phyloP scores from a whole-genome alignment of 352 stramenopile species.

The Aphanomyces invadans region DNA sequence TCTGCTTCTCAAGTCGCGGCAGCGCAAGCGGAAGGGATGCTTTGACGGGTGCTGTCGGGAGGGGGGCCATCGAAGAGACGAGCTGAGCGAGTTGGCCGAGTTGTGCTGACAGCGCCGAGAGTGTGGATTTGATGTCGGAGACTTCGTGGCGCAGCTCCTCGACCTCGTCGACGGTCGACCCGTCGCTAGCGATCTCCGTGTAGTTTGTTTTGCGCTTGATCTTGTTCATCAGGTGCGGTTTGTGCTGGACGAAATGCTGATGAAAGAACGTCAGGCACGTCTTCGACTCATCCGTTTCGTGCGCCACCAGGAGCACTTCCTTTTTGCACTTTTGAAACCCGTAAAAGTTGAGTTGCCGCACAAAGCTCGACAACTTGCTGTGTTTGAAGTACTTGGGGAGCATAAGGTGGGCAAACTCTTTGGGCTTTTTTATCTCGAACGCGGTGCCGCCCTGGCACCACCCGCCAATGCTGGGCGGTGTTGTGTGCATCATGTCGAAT shows the following conservation, averaged over 20 bases:
- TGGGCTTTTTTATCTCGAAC: conserved; percentile 27
- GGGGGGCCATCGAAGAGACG: too few relatives aligned
- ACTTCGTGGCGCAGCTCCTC: conserved; percentile 7
- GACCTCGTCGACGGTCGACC: background rate
- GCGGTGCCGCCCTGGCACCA: conserved; percentile 25
- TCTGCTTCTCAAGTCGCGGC: conserved; percentile 26
- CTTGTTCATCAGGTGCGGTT: conserved; percentile 30
- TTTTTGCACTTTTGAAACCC: conserved; percentile 22
- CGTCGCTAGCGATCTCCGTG: background rate
- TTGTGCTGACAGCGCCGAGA: background rate
- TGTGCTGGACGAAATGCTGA: conserved; percentile 26
- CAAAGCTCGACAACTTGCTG: conserved; percentile 25
- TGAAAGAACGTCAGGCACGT: conserved; percentile 31
- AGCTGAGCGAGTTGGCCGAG: conserved; percentile 16
- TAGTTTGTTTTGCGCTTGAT: conserved; percentile 28
- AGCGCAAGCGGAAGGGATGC: too few relatives aligned
- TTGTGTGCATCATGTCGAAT: conserved; percentile 34
- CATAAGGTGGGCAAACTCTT: conserved; percentile 24
- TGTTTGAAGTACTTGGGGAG: conserved; percentile 27
- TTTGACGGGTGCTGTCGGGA: too few relatives aligned
- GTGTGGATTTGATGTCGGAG: background rate
- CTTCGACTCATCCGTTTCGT: conserved; percentile 17
- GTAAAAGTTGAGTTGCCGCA: conserved; percentile 26
- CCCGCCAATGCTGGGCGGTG: conserved; percentile 19
- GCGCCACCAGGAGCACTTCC: background rate